Base-by-base conservation (phyloP, 2,329 filamentous ascomycete genomes). In the Scytalidium sp. region DNA sequence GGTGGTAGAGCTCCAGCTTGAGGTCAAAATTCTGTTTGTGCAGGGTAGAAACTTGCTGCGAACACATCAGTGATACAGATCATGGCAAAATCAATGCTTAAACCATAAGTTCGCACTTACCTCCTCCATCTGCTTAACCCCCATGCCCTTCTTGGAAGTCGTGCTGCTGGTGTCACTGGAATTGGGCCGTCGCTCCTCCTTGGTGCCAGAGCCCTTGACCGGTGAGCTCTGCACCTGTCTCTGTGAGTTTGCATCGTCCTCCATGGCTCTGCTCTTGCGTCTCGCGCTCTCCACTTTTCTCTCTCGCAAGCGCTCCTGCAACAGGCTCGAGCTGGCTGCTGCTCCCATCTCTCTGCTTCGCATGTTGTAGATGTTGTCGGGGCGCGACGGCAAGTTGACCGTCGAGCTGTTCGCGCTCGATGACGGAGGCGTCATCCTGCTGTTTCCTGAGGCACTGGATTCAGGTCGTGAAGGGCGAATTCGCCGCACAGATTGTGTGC, bases 11-110 rank as follows among this genome's bases (percentile, higher is more conserved):
- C 62, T 90, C 85, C 25, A 90, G 72, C 65, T 90, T 90, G 40
- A 90, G 74, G 56, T 88, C 85, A 57, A 90, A 90, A 60, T 90
- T 90, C 67, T 88, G 81, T 63, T 90, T 90, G 64, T 85, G 83
- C 19, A 90, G 68, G 1, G 75, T 84, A 3, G 85, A 87, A 46
- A 89, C 69, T 47, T 84, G 80, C 77, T 87, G 44, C 10, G 41
- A 43, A 40, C 32, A 39, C 15, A 39, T 55, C 56, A 58, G 48
- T 45, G 17, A n/a, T 36, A n/a, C 5, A 36, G 15, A 15, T 36
- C 17, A 36, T 36, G 17, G 7, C 32, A 36, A 9, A n/a, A n/a
- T 4, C 4, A 47, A 13, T 41, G 50, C 13, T 32, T 17, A 29
- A 40, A 43, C 21, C 19, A 40, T 13, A 41, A 43, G 19, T 51